A percentile compares a stretch with the other conserved stretches of the same genome.
Evolutionary conservation across 2,329 filamentous ascomycete genomes (phyloP).

Genomic region (Paraconiothyrium brasiliense): DNA sequence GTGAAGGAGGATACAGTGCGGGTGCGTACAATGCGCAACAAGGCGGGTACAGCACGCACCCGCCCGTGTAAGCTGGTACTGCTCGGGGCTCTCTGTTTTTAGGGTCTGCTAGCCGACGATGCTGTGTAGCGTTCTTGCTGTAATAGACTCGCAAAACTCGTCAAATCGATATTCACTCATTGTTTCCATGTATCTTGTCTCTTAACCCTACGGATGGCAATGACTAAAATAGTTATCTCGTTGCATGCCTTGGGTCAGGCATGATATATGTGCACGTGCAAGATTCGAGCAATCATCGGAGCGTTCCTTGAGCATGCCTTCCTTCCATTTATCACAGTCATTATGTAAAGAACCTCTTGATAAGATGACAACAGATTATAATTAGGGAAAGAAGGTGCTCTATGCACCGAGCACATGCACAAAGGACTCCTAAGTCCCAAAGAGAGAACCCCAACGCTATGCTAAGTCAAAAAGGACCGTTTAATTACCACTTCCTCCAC

Average conservation of each 20-base stretch:
- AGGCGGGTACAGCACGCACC: neutral
- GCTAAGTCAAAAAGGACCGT: conserved; percentile 5
- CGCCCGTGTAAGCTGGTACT: neutral
- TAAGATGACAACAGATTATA: neutral
- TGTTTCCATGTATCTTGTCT: too few species aligned
- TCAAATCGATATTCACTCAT: neutral
- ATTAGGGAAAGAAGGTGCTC: conserved; percentile 6
- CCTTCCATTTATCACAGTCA: neutral
- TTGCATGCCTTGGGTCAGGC: too few species aligned
- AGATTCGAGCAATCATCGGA: too few species aligned
- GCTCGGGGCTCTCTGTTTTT: neutral
- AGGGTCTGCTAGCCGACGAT: neutral
- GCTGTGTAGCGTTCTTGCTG: neutral
- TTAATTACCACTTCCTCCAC: conserved; percentile 3
- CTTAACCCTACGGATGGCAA: neutral
- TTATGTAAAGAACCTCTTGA: neutral
- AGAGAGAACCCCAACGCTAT: conserved; percentile 3
- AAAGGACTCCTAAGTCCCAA: conserved; percentile 1
- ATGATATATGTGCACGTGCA: too few species aligned
- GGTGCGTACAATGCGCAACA: too few species aligned
- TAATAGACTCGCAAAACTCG: neutral
- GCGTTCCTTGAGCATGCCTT: too few species aligned
- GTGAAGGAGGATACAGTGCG: neutral
- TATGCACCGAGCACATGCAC: neutral
- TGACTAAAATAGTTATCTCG: neutral